Percentiles rank a stretch among this genome's conserved stretches.
Conservation (phyloP, 2,329 filamentous ascomycete species). For the Chalara sp. region DNA sequence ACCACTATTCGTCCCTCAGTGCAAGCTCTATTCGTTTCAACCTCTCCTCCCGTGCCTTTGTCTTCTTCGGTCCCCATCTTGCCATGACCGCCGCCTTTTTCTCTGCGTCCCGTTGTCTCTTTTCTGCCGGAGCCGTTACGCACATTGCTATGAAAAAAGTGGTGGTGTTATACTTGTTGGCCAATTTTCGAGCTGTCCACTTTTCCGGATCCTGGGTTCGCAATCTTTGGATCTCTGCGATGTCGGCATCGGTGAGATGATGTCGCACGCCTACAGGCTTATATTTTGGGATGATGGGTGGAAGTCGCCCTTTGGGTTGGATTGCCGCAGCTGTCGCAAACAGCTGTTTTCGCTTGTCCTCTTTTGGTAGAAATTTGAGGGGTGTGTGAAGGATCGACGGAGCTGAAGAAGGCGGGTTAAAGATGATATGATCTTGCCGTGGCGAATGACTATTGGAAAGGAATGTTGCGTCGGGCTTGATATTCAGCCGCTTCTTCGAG, state of each 20-base stretch:
- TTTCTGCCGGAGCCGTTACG: slow-evolving; percentile 38
- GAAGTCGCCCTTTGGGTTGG: slow-evolving; percentile 12
- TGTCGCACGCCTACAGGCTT: slow-evolving; percentile 26
- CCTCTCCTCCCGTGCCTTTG: slow-evolving; percentile 48
- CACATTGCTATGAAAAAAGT: slow-evolving; percentile 52
- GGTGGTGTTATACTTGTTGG: slow-evolving; percentile 49
- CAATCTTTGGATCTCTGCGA: slow-evolving; percentile 53
- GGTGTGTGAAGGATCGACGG: slow-evolving; percentile 59
- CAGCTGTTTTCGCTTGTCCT: slow-evolving; percentile 26
- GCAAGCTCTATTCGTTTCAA: slow-evolving; percentile 38
- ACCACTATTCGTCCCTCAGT: slow-evolving; percentile 18
- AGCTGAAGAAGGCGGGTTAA: slow-evolving; percentile 48
- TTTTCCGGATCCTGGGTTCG: slow-evolving; percentile 43
- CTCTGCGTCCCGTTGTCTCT: slow-evolving; percentile 38
- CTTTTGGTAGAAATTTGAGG: slow-evolving; percentile 55
- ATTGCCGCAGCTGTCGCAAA: slow-evolving; percentile 17
- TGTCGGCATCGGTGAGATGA: slow-evolving; percentile 47
- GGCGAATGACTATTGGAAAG: slow-evolving; percentile 29
- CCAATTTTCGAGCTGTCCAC: slow-evolving; percentile 49
- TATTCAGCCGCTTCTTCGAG: slow-evolving; percentile 34
- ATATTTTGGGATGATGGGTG: slow-evolving; percentile 17
- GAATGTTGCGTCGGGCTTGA: slow-evolving; percentile 56
- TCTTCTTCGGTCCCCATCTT: slow-evolving; percentile 51
- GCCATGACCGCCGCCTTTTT: slow-evolving; percentile 42
- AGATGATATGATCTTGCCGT: slow-evolving; percentile 42